Percentiles rank a stretch among this genome's conserved stretches.
These are phyloP conservation scores for Amanita fuliginea DNA, from an alignment of 768 basidiomycete genomes.

Conservation along the genomic window DNA sequence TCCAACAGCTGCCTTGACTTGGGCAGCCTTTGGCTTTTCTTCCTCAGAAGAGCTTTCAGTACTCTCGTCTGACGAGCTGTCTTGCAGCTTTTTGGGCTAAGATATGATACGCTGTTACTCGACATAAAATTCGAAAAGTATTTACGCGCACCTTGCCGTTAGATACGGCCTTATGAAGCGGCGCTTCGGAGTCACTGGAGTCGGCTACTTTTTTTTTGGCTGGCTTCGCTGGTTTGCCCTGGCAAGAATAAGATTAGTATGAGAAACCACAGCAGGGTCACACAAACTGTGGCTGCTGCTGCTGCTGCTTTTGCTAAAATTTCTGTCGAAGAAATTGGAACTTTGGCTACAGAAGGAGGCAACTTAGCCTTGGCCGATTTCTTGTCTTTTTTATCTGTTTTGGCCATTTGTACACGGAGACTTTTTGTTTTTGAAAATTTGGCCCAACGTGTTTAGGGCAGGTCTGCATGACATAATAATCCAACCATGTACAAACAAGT, in stretches of 20 bases:
- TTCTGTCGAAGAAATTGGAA: slow-evolving; percentile 14
- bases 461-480: slow-evolving; percentile 15
- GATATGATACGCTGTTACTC: not conserved
- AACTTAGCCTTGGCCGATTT: slow-evolving; percentile 22
- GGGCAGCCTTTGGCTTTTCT: slow-evolving; percentile 46
- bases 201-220: slow-evolving; percentile 19
- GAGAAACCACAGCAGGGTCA: not conserved
- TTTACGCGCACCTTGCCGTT: slow-evolving; percentile 22
- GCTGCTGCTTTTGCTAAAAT: slow-evolving; percentile 17
- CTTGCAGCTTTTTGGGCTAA: slow-evolving; percentile 8
- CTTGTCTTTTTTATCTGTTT: slow-evolving; percentile 36
- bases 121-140: slow-evolving; percentile 1
- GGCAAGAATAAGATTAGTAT: slow-evolving; percentile 5
- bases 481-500: too few relatives aligned
- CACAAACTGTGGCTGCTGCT: slow-evolving; percentile 8
- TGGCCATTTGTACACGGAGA: slow-evolving; percentile 27
- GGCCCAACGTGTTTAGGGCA: slow-evolving; percentile 21
- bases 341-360: slow-evolving; percentile 15
- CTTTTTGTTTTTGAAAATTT: slow-evolving; percentile 9
- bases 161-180: slow-evolving; percentile 12
- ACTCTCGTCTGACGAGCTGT: slow-evolving; percentile 32
- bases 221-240: slow-evolving; percentile 10
- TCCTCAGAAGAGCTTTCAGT: slow-evolving; percentile 37
- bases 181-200: slow-evolving; percentile 20
- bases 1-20: slow-evolving; percentile 27